Conservation (phyloP, 2,329 filamentous ascomycete genomes). For the Xylariaceae sp. region DNA sequence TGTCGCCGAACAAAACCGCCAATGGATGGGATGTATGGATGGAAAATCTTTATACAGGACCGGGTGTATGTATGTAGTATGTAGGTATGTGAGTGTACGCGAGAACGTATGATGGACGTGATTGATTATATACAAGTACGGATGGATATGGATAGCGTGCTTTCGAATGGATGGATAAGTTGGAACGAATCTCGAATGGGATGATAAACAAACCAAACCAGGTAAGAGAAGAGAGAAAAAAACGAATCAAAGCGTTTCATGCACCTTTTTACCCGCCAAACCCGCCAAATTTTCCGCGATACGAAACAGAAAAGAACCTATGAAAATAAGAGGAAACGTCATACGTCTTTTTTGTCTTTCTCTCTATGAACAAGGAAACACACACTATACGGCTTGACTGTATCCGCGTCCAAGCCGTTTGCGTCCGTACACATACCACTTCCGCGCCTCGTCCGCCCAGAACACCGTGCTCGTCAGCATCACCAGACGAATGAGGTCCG, state of each 20-base stretch:
- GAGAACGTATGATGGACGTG: too few relatives aligned
- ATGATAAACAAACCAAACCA: too few relatives aligned
- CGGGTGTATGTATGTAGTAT: background rate
- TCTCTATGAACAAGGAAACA: too few relatives aligned
- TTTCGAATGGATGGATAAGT: too few relatives aligned
- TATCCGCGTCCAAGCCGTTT: conserved; percentile 56
- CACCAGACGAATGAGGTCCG: conserved; percentile 69
- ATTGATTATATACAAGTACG: too few relatives aligned
- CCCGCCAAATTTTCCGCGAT: background rate
- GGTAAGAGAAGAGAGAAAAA: too few relatives aligned
- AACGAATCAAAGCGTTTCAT: background rate
- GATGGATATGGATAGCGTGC: too few relatives aligned
- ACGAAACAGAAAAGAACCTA: background rate
- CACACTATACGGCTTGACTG: conserved; percentile 55
- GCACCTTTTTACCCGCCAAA: background rate
- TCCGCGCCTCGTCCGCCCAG: conserved; percentile 88
- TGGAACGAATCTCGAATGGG: too few relatives aligned
- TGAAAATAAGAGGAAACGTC: conserved; percentile 1
- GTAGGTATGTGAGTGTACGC: background rate
- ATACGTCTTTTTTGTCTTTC: conserved; percentile 5
- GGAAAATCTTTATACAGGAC: background rate
- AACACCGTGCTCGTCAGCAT: conserved; percentile 83
- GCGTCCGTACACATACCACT: conserved; percentile 63
- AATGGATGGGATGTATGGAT: background rate
- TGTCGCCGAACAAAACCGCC: too few relatives aligned